A percentile compares a stretch with the other conserved stretches of the same genome.
phyloP scores from a whole-genome alignment of 768 basidiomycete genomes.

The Mycena haematopus region DNA sequence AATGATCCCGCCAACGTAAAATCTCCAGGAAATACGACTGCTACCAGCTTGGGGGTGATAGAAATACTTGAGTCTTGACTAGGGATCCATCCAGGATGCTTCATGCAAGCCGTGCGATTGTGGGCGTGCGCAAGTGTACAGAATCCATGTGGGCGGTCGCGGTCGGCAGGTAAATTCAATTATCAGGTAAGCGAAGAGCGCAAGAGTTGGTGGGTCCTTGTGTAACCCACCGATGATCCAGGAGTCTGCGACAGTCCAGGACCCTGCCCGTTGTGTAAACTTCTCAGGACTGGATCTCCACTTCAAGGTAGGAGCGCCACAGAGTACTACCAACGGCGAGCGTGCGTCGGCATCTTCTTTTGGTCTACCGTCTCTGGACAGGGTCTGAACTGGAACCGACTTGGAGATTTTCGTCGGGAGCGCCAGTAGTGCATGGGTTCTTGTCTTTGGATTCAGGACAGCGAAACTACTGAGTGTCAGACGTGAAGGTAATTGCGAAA shows the following conservation, averaged over 20 bases:
- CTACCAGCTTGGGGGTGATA: background rate
- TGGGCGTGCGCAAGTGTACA: background rate
- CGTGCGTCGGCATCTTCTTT: background rate
- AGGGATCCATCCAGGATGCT: no score
- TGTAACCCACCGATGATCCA: background rate
- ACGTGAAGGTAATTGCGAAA: no score
- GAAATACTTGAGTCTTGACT: background rate
- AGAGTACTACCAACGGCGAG: background rate
- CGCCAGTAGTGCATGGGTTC: background rate
- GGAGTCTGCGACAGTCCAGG: background rate
- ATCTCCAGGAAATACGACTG: no score
- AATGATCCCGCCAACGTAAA: no score
- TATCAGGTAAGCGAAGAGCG: background rate
- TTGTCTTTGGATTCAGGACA: no score
- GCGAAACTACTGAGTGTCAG: no score
- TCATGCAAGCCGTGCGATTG: background rate
- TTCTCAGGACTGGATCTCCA: background rate
- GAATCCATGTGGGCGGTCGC: no score
- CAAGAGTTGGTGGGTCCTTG: slow-evolving; percentile 2
- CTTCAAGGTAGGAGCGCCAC: background rate
- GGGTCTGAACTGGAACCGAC: no score
- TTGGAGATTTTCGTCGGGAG: no score
- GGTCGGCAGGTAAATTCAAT: background rate
- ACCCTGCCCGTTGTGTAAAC: background rate
- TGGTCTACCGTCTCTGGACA: no score